A percentile compares a stretch with the other conserved stretches of the same genome.
These are phyloP conservation scores for Phytophthora agathidicida DNA, from an alignment of 352 stramenopile species.

Conservation along the genomic window DNA sequence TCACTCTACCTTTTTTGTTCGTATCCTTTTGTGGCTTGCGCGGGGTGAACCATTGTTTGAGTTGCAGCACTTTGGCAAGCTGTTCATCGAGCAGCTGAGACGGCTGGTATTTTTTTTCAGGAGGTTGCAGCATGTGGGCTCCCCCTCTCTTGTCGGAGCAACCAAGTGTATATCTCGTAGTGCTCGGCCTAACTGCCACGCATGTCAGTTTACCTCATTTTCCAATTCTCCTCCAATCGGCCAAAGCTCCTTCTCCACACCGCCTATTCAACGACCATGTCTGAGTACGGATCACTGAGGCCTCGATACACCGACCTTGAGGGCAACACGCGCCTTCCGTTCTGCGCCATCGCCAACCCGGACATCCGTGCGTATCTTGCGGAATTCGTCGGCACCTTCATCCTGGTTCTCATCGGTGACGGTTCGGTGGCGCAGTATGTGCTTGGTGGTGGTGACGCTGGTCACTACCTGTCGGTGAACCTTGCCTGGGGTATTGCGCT, in stretches of 20 bases:
- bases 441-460: slow-evolving; percentile 44
- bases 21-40: slow-evolving; percentile 21
- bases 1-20: slow-evolving; percentile 21
- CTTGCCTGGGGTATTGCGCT: slow-evolving; percentile 68
- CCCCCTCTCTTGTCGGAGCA: neutral
- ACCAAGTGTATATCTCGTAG: slow-evolving; percentile 15
- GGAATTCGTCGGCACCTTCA: slow-evolving; percentile 66
- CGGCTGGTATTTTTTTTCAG: slow-evolving; percentile 27
- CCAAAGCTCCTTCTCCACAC: slow-evolving; percentile 4
- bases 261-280: slow-evolving; percentile 32
- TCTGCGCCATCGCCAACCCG: slow-evolving; percentile 34
- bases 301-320: slow-evolving; percentile 34
- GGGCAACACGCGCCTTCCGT: slow-evolving; percentile 32
- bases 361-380: slow-evolving; percentile 59
- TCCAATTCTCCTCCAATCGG: slow-evolving; percentile 11
- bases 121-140: slow-evolving; percentile 18
- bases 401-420: slow-evolving; percentile 64
- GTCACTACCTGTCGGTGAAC: slow-evolving; percentile 54
- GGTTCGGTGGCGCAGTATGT: slow-evolving; percentile 59
- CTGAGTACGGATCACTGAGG: slow-evolving; percentile 42
- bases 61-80: neutral
- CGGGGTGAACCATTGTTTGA: slow-evolving; percentile 5
- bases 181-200: slow-evolving; percentile 12
- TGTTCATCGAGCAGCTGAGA: slow-evolving; percentile 29
- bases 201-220: slow-evolving; percentile 22